Conservation (phyloP, 441 rosid species). For the Brassica hybrid region DNA sequence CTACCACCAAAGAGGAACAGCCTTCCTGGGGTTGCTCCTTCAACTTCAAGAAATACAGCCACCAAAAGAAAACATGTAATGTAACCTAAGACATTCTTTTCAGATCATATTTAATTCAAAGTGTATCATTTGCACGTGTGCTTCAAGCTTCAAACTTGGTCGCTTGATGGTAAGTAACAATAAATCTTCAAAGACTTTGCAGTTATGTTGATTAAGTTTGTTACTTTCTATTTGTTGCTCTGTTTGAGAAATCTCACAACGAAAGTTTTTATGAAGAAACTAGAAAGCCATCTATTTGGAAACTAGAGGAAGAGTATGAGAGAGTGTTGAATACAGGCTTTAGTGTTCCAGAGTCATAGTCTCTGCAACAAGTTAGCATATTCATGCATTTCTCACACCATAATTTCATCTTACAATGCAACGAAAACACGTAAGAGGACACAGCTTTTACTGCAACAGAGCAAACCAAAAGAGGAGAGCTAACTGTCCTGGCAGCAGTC, state of each 20-base stretch:
- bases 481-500: neutral
- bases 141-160: slow-evolving; percentile 27
- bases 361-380: too few species aligned
- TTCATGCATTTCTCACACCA: too few species aligned
- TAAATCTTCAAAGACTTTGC: slow-evolving; percentile 16
- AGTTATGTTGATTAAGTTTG: neutral
- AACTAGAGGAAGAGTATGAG: neutral
- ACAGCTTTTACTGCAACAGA: neutral
- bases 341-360: too few species aligned
- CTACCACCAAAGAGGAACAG: slow-evolving; percentile 30
- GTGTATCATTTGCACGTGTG: slow-evolving; percentile 12
- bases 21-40: slow-evolving; percentile 24
- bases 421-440: neutral
- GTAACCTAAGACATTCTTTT: slow-evolving; percentile 10
- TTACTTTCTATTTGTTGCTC: slow-evolving; percentile 14
- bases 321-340: neutral
- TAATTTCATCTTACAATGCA: too few species aligned
- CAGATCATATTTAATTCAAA: neutral
- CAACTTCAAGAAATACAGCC: slow-evolving; percentile 31
- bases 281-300: neutral
- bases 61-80: slow-evolving; percentile 30
- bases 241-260: neutral
- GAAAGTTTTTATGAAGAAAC: neutral
- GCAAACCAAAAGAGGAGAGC: neutral
- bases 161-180: slow-evolving; percentile 17